Conservation (phyloP, 345 rosid species). For the Gossypium longicalyx region DNA sequence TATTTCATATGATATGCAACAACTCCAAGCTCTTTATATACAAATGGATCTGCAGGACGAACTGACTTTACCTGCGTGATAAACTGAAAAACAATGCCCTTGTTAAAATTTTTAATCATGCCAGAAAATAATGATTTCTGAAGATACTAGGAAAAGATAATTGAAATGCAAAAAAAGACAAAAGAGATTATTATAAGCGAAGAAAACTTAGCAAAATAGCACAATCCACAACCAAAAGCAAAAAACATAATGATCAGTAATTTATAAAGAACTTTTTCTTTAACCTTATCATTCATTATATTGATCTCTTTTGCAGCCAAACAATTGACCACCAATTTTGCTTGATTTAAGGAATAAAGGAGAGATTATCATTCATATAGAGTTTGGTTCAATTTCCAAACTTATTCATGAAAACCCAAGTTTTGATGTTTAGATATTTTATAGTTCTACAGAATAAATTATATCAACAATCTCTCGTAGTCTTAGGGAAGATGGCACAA, state of each 20-base stretch:
- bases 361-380: neutral
- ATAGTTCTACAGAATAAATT: neutral
- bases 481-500: neutral
- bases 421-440: neutral
- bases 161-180: neutral
- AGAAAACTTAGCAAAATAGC: neutral
- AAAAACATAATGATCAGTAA: neutral
- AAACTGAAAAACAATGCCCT: conserved; percentile 44
- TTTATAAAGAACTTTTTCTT: too few relatives aligned
- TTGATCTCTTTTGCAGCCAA: too few relatives aligned
- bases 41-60: conserved; percentile 88
- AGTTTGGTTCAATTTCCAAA: neutral
- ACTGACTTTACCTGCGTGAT: conserved; percentile 86
- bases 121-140: neutral
- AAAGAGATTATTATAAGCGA: neutral
- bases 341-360: neutral
- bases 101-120: neutral
- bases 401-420: neutral
- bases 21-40: conserved; percentile 92
- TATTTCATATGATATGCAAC: conserved; percentile 95
- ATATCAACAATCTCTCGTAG: neutral
- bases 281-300: too few relatives aligned
- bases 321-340: too few relatives aligned
- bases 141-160: neutral
- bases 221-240: neutral